Evolutionary conservation across 2,329 filamentous ascomycete genomes (phyloP), one percentile per base, ranked within the genome.

Genomic region (Dactylellina haptotyla): DNA sequence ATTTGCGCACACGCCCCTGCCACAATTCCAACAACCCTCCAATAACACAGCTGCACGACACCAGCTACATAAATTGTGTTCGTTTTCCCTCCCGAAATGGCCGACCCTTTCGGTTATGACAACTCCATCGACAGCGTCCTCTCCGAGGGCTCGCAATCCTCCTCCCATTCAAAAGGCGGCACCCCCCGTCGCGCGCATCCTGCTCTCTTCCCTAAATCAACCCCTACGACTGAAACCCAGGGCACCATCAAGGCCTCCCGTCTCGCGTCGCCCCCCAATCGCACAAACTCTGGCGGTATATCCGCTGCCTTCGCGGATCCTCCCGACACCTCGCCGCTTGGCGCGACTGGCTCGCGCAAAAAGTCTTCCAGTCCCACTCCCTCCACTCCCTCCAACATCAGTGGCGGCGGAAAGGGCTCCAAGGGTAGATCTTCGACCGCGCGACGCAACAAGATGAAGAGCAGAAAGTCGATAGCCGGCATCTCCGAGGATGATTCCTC

Each of bases 21-120:
- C 30, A 30, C 51, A 64, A 56, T 51, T 59, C 59, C 41, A 26
- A 56, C 54, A 28, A 41, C 39, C 69, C 61, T 66, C 69, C 69
- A 73, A 73, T 73, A 73, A 72, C 43, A 72, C 61, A 51, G 69
- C 69, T 65, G 69, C 69, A 66, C 69, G 69, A 73, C 69, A 59
- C 58, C 59, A 57, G 58, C 56, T 71, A n/a, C 39, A 45, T 46
- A 63, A 63, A 45, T 50, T 57, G 32, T 50, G 58, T 63, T 43
- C 23, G 41, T 48, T 61, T 37, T 46, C 41, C 48, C 66, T 10
- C 28, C 54, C 67, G 34, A 32, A 45, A 72, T 72, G 67, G 61
- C 67, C 54, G 69, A 65, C 69, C 66, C 66, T 63, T 50, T 51
- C 53, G 43, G 46, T 25, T 41, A 57, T 23, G 69, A 73, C 39